Base-by-base conservation (phyloP, 164 flowering plant species). In the Vitis riparia region DNA sequence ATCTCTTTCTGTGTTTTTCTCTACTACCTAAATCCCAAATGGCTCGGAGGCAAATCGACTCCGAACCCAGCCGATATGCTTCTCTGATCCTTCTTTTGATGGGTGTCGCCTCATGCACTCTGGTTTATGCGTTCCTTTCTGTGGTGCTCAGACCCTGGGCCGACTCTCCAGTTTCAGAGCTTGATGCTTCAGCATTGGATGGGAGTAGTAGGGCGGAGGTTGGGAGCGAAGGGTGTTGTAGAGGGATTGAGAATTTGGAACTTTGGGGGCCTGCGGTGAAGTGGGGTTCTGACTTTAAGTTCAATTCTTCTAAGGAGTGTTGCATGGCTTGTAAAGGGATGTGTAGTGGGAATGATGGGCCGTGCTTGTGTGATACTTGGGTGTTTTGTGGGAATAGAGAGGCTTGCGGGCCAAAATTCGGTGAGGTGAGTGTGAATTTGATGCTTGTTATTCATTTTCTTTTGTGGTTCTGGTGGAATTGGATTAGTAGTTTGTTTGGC, bases 251-350 rank as follows among this genome's bases (percentile, higher is more conserved):
- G 64, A 73, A 83, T 73, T 78, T 89, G 92, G 99, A 95, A 86
- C 85, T 93, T 2, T 95, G 99, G 99, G 99, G 99, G 0, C 5
- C 85, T 37, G 95, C 95, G 59, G 98, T 91, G 74, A 95, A 89
- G 76, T 95, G 98, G 99, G 99, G 99, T 37, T 75, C 93, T 7
- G 91, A 95, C 1, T 87, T 88, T 69, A 91, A 84, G 91, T 78
- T 90, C 69, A 85, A 90, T 82, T 68, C 86, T 51, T 84, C 97
- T 0, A 65, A 70, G 63, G 83, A 87, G 59, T 95, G 99, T 77
- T 95, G 99, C 69, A 51, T 68, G 61, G 97, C 97, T 32, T 95
- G 99, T 77, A 95, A 91, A 74, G 81, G 66, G 1, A 91, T 95
- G 99, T 93, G 99, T 55, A 82, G 71, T 55, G 96, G 94, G 13